Conservation (phyloP, 2,329 filamentous ascomycete genomes). For the Diaporthe nobilis region DNA sequence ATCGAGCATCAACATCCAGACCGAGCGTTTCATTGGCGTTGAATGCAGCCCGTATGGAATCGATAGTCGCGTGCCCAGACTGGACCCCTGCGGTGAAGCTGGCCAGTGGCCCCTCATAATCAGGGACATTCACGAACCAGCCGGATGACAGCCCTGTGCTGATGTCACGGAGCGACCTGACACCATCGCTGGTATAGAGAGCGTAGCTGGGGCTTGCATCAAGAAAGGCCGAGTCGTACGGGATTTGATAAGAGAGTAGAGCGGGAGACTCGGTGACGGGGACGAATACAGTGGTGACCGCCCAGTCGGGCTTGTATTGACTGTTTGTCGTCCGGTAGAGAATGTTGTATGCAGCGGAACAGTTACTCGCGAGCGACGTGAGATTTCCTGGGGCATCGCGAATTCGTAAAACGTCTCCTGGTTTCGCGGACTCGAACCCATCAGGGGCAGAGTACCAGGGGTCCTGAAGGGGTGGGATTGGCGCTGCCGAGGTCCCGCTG, state of each 20-base stretch:
- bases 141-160: constrained; percentile 54
- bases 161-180: constrained; percentile 46
- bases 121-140: constrained; percentile 61
- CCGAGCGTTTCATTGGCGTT: constrained; percentile 44
- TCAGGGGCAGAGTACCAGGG: constrained; percentile 52
- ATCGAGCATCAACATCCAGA: constrained; percentile 48
- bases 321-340: constrained; percentile 56
- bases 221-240: constrained; percentile 56
- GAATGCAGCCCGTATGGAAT: constrained; percentile 60
- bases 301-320: constrained; percentile 52
- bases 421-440: constrained; percentile 47
- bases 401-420: constrained; percentile 50
- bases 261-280: constrained; percentile 45
- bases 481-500: constrained; percentile 4
- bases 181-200: constrained; percentile 45
- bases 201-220: constrained; percentile 56
- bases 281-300: constrained; percentile 55
- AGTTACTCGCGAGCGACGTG: constrained; percentile 42
- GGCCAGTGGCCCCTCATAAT: constrained; percentile 61
- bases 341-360: constrained; percentile 52
- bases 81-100: constrained; percentile 59
- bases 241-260: constrained; percentile 59
- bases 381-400: constrained; percentile 49
- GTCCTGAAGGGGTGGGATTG: constrained; percentile 49
- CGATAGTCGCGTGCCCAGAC: constrained; percentile 60